Percentiles rank a stretch among this genome's conserved stretches.
phyloP scores from a whole-genome alignment of 306 rosid species.

The Hippophae gyantsensis region DNA sequence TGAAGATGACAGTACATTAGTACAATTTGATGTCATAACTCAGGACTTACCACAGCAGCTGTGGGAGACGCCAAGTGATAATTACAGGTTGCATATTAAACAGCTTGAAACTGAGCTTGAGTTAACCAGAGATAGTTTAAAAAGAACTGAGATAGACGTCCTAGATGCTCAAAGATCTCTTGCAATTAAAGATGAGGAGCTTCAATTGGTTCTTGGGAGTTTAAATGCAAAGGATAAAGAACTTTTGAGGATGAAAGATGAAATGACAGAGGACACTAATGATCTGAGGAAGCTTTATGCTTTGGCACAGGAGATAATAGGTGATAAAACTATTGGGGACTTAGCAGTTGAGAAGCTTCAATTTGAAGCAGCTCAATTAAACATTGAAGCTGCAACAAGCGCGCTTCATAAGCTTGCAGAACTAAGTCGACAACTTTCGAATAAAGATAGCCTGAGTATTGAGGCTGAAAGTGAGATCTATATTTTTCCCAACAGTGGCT shows the following conservation, averaged over 20 bases:
- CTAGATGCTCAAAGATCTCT: conserved; percentile 59
- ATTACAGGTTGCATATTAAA: conserved; percentile 38
- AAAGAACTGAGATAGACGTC: conserved; percentile 64
- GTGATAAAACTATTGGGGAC: conserved; percentile 44
- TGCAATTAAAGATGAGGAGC: conserved; percentile 70
- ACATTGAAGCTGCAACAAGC: conserved; percentile 69
- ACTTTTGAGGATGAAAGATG: conserved; percentile 39
- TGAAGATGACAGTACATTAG: conserved; percentile 22
- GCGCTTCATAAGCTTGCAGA: conserved; percentile 64
- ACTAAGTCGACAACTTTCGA: conserved; percentile 54
- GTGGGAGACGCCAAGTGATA: conserved; percentile 35
- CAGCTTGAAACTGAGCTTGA: conserved; percentile 59
- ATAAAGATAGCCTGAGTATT: conserved; percentile 32
- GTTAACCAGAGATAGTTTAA: conserved; percentile 49
- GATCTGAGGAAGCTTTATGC: conserved; percentile 45
- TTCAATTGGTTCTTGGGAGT: conserved; percentile 48
- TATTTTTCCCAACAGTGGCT: conserved; percentile 10
- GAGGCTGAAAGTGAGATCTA: conserved; percentile 30
- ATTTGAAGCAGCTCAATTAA: conserved; percentile 70
- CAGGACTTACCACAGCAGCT: conserved; percentile 24
- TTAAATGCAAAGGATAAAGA: conserved; percentile 55
- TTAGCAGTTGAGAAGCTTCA: conserved; percentile 72
- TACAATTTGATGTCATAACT: conserved; percentile 22
- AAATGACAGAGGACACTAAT: conserved; percentile 34
- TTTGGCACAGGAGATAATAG: conserved; percentile 51